These are phyloP conservation scores for Zymoseptoria tritici DNA, from an alignment of 2,329 filamentous ascomycete species.

Conservation along the genomic window DNA sequence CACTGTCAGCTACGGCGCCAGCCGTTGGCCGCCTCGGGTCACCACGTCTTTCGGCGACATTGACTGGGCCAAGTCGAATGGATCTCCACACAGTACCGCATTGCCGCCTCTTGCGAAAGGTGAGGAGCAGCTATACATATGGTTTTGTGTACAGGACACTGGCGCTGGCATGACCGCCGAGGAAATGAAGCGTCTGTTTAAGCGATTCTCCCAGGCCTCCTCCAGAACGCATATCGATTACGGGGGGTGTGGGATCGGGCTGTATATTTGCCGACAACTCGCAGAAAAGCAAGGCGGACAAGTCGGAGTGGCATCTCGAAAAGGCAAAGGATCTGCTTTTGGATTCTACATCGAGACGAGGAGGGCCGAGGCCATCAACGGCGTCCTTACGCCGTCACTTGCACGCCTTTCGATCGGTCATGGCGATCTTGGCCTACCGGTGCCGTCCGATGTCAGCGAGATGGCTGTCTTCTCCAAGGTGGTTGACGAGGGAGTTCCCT, in stretches of 20 bases:
- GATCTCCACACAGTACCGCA: constrained; percentile 1
- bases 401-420: neutral
- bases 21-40: constrained; percentile 2
- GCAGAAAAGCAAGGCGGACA: constrained; percentile 64
- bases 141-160: constrained; percentile 31
- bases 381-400: neutral
- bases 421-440: neutral
- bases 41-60: constrained; percentile 10
- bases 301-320: constrained; percentile 56
- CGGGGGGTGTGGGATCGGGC: constrained; percentile 61
- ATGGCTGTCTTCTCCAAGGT: neutral
- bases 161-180: constrained; percentile 34
- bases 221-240: constrained; percentile 62
- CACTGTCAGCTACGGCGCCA: constrained; percentile 6
- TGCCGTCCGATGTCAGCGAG: neutral
- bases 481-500: neutral
- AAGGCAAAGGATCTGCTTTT: constrained; percentile 56
- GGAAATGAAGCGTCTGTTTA: constrained; percentile 48
- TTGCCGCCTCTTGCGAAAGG: constrained; percentile 11
- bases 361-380: neutral
- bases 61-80: constrained; percentile 4
- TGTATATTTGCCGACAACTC: constrained; percentile 61
- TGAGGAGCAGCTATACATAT: constrained; percentile 27
- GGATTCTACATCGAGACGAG: constrained; percentile 55
- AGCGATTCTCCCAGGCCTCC: constrained; percentile 61